These are phyloP conservation scores for Solanum appendiculatum DNA, from an alignment of 257 asterid genomes.

Conservation along the genomic window DNA sequence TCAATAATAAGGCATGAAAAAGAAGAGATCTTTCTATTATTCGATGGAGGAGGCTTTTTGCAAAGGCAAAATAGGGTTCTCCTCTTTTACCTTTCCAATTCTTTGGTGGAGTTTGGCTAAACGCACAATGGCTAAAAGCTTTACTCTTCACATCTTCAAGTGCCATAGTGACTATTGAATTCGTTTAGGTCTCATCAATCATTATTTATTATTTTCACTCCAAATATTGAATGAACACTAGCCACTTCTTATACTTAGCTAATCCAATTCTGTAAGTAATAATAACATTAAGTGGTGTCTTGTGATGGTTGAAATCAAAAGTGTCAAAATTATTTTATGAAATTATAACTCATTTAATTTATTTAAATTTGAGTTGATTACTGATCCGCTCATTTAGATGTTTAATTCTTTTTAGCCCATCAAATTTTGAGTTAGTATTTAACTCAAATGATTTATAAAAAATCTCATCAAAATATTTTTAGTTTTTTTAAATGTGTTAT, in stretches of 20 bases:
- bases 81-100: constrained; percentile 20
- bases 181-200: neutral
- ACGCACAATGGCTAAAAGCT: constrained; percentile 3
- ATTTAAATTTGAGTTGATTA: neutral
- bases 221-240: neutral
- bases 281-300: too few relatives aligned
- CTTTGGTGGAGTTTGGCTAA: constrained; percentile 8
- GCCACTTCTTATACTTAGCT: neutral
- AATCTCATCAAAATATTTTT: neutral
- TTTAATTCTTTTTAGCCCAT: neutral
- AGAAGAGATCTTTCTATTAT: neutral
- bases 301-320: neutral
- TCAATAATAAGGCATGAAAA: neutral
- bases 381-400: neutral
- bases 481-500: too few relatives aligned
- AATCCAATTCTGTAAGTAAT: too few relatives aligned
- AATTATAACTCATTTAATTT: neutral
- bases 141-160: neutral
- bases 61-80: constrained; percentile 6
- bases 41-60: neutral
- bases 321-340: neutral
- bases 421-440: neutral
- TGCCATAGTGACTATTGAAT: neutral
- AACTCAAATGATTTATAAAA: neutral
- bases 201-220: neutral